Evolutionary conservation across 257 asterid genomes (phyloP).

Genomic region (Pogostemon cablin): DNA sequence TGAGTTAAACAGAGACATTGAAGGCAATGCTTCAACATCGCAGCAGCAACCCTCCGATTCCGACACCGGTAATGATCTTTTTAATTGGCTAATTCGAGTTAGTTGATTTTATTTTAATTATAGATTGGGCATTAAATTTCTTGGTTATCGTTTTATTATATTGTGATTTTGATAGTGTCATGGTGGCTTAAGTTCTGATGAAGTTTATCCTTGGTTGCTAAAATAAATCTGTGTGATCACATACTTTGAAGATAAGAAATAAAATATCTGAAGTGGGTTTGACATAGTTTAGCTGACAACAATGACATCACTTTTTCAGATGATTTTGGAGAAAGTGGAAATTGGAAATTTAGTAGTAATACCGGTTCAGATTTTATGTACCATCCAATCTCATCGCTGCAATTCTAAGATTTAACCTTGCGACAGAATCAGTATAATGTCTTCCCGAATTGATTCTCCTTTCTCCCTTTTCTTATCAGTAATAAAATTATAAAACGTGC

Average conservation of each 20-base stretch:
- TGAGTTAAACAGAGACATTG: conserved; percentile 86
- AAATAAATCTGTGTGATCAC: background rate
- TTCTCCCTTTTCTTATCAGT: background rate
- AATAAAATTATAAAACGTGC: no score
- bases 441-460: background rate
- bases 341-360: background rate
- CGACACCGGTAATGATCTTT: conserved; percentile 40
- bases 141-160: conserved; percentile 3
- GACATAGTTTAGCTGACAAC: background rate
- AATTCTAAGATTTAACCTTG: background rate
- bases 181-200: conserved; percentile 20
- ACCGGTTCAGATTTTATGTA: background rate
- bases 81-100: background rate
- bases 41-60: conserved; percentile 64
- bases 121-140: background rate
- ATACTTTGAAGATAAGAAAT: background rate
- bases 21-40: conserved; percentile 62
- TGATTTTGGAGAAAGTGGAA: conserved; percentile 2
- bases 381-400: background rate
- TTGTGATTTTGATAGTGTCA: conserved; percentile 9
- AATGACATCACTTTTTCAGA: background rate
- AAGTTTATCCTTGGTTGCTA: conserved; percentile 19
- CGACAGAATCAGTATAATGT: background rate
- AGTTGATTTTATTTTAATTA: background rate
- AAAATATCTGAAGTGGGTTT: background rate